Evolutionary conservation across 331 rosid species (phyloP).

Genomic region (Quercus tomentella): DNA sequence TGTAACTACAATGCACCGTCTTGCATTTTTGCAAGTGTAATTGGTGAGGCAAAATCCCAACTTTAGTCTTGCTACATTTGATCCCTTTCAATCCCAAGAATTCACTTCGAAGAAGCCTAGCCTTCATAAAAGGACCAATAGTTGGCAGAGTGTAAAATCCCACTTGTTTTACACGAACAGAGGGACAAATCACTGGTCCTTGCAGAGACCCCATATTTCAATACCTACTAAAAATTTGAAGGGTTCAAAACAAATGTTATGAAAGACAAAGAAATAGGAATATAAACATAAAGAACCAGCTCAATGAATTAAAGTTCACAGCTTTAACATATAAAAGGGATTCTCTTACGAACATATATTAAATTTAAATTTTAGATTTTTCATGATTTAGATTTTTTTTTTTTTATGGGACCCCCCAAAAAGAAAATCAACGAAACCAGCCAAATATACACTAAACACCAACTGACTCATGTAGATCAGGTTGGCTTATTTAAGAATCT

Average conservation of each 20-base stretch:
- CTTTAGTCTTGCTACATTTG: conserved; percentile 36
- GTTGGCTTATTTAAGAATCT: neutral
- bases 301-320: neutral
- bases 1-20: conserved; percentile 59
- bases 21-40: conserved; percentile 36
- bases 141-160: conserved; percentile 52
- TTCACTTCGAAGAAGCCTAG: conserved; percentile 53
- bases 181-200: conserved; percentile 84
- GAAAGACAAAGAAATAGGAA: too few relatives aligned
- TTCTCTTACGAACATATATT: neutral
- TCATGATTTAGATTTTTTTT: neutral
- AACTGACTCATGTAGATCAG: neutral
- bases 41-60: conserved; percentile 32
- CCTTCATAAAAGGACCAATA: conserved; percentile 46
- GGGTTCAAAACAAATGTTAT: too few relatives aligned
- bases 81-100: conserved; percentile 53
- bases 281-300: neutral
- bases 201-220: conserved; percentile 67
- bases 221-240: conserved; percentile 14
- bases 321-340: neutral
- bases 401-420: too few relatives aligned
- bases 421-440: neutral
- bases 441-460: neutral
- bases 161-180: conserved; percentile 55
- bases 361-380: neutral